Evolutionary conservation across 2,329 filamentous ascomycete species (phyloP), one percentile per base, ranked within the genome.

Genomic region (Periconia macrospinosa): DNA sequence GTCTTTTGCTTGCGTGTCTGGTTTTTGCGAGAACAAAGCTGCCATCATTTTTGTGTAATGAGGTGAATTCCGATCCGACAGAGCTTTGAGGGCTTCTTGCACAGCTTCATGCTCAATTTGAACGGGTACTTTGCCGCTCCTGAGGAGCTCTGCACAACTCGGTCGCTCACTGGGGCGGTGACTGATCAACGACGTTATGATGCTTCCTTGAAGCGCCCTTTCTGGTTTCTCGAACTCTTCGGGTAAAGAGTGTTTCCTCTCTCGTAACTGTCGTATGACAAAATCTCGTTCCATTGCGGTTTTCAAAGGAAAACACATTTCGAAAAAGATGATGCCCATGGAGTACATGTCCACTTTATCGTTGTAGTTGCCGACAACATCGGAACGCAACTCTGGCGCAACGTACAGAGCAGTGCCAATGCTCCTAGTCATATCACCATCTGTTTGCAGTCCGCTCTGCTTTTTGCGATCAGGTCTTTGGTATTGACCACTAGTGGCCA

Each of bases 321-420:
- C 94, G 62, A 97, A 97, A 76, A 99, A 96, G 53, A 99, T 97
- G 58, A 99, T 90, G 0, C 94, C 94, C 41, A 99, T 81, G 0
- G 93, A 97, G 70, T 94, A 99, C 93, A 99, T 97, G 83, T 99
- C 94, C 1, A 97, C 92, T 73, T 97, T 97, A 53, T 91, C 87
- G 55, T 90, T 95, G 71, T 97, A 97, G 56, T 87, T 87, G 3
- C 88, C 89, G 30, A 83, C 83, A 6, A 86, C 86, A 6, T 83
- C 83, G 1, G 90, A 91, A 55, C 89, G 86, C 52, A 99, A 85
- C 73, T 99, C 94, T 0, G 94, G 94, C 0, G 94, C 94, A 52
- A 96, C 90, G 66, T 99, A 99, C 53, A 94, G 89, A 0, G 91
- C 88, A 14, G 94, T 99, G 3, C 86, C 86, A 45, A 89, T 77